phyloP scores from a whole-genome alignment of 2,329 filamentous ascomycete species.

The Sporothrix pallida region DNA sequence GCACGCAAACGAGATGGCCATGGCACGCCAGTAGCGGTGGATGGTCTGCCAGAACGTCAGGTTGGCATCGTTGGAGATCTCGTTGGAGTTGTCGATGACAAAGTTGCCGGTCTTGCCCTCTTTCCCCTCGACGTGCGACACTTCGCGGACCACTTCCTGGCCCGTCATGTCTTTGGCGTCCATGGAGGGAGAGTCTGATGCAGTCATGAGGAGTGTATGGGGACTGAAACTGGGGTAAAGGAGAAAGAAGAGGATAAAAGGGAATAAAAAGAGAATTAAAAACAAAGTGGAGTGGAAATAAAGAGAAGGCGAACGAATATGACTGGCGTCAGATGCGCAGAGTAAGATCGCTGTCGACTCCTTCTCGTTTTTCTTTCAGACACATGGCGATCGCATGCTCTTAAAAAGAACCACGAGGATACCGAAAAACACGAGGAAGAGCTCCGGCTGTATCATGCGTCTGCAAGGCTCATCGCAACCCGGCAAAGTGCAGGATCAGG shows the following conservation, averaged over 20 bases:
- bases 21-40: slow-evolving; percentile 32
- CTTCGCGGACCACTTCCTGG: slow-evolving; percentile 3
- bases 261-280: not conserved
- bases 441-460: not conserved
- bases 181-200: not conserved
- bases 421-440: not conserved
- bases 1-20: slow-evolving; percentile 33
- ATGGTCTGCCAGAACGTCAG: slow-evolving; percentile 30
- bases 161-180: not conserved
- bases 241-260: not conserved
- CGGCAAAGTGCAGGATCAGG: not conserved
- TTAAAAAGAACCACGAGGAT: slow-evolving; percentile 6
- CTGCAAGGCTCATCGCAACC: not conserved
- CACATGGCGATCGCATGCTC: not conserved
- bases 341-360: not conserved
- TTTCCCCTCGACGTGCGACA: slow-evolving; percentile 27
- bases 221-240: no score
- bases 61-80: slow-evolving; percentile 31
- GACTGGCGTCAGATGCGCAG: not conserved
- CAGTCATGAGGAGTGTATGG: not conserved
- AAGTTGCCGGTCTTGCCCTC: slow-evolving; percentile 30
- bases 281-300: not conserved
- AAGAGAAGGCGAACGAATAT: not conserved
- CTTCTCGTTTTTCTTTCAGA: not conserved
- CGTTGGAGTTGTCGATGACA: slow-evolving; percentile 32